Conservation (phyloP, 1,284 basidiomycete genomes). For the Wallemia mellicola region DNA sequence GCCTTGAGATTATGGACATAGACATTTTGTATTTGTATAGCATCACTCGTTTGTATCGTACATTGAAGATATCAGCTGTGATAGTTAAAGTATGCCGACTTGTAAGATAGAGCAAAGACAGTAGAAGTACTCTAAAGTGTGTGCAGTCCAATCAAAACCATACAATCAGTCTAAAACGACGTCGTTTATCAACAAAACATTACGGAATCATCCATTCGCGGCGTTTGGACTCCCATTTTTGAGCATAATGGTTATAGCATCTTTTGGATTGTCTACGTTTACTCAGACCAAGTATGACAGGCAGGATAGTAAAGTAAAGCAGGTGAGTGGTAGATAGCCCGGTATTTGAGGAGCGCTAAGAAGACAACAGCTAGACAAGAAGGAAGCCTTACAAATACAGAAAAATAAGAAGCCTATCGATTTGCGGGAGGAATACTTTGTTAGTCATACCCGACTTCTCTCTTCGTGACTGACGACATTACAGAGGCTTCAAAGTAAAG, state of each 20-base stretch:
- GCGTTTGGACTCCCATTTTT: constrained; percentile 66
- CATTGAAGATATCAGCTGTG: too few species aligned
- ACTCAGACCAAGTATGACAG: constrained; percentile 77
- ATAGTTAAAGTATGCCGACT: neutral
- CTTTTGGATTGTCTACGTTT: constrained; percentile 53
- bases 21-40: neutral
- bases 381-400: constrained; percentile 54
- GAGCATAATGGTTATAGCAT: constrained; percentile 51
- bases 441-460: constrained; percentile 20
- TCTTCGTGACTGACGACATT: neutral
- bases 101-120: neutral
- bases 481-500: neutral
- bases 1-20: neutral
- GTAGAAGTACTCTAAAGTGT: neutral
- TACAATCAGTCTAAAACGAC: constrained; percentile 9
- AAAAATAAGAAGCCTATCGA: constrained; percentile 61
- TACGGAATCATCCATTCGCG: constrained; percentile 19
- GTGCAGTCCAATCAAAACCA: neutral
- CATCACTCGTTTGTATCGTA: too few species aligned
- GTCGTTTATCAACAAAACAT: constrained; percentile 7
- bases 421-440: constrained; percentile 82
- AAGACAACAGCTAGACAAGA: constrained; percentile 32
- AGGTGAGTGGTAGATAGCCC: constrained; percentile 19
- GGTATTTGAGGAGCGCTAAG: neutral
- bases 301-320: constrained; percentile 44